These are phyloP conservation scores for Vitis cinerea DNA, from an alignment of 164 flowering plant species.

Conservation along the genomic window DNA sequence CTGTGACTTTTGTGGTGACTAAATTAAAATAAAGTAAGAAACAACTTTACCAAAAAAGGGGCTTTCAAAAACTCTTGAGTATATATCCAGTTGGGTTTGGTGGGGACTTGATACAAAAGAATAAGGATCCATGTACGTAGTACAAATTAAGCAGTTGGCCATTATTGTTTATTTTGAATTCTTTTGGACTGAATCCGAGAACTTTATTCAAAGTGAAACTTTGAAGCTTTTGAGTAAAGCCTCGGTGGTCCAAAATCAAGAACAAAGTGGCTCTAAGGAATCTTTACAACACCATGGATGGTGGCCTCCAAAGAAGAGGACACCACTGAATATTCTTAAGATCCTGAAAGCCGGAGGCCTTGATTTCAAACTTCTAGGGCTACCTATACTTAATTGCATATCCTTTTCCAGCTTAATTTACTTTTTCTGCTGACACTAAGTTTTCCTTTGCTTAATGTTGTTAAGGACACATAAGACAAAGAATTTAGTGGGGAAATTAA, in stretches of 20 bases:
- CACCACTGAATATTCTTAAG: neutral
- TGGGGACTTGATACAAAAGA: no score
- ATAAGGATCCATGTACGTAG: no score
- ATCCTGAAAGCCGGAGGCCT: neutral
- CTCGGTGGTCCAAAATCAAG: neutral
- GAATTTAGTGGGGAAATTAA: no score
- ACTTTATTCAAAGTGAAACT: neutral
- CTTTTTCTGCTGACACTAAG: neutral
- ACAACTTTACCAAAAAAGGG: no score
- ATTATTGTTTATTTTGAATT: no score
- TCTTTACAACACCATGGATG: neutral
- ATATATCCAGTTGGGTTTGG: no score
- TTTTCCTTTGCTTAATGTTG: neutral
- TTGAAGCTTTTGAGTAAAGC: neutral
- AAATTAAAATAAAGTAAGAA: no score
- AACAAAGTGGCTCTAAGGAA: neutral
- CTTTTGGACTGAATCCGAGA: no score
- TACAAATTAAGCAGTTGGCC: no score
- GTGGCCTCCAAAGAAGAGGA: neutral
- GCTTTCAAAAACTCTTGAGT: no score
- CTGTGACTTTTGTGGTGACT: no score
- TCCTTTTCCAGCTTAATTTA: neutral
- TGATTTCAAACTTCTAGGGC: neutral
- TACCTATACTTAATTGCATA: neutral
- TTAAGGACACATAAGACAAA: no score